phyloP scores from a whole-genome alignment of 2,329 filamentous ascomycete species.

The Aquanectria penicillioides region DNA sequence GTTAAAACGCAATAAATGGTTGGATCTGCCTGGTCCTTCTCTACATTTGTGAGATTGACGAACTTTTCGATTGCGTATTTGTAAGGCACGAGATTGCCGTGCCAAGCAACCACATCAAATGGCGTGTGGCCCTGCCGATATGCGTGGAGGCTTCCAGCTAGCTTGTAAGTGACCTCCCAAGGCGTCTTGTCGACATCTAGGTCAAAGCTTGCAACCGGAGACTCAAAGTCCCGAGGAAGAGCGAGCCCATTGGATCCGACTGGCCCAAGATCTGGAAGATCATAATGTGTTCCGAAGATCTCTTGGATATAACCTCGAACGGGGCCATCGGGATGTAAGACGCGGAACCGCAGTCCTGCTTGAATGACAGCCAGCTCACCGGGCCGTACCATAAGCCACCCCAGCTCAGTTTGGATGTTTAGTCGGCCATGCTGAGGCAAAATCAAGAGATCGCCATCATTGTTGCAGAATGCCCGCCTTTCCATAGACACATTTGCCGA shows the following conservation, averaged over 20 bases:
- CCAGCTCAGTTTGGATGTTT: slow-evolving; percentile 80
- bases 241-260: slow-evolving; percentile 78
- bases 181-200: slow-evolving; percentile 20
- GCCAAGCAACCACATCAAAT: slow-evolving; percentile 77
- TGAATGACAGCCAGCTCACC: slow-evolving; percentile 81
- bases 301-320: slow-evolving; percentile 78
- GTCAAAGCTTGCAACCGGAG: slow-evolving; percentile 73
- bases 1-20: slow-evolving; percentile 73
- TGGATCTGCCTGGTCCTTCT: slow-evolving; percentile 75
- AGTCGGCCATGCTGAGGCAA: slow-evolving; percentile 77
- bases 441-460: slow-evolving; percentile 78
- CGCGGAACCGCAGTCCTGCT: slow-evolving; percentile 75
- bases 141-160: slow-evolving; percentile 67
- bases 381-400: slow-evolving; percentile 74
- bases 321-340: slow-evolving; percentile 69
- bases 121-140: slow-evolving; percentile 71
- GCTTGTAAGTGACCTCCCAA: slow-evolving; percentile 70
- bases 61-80: no score
- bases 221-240: slow-evolving; percentile 78
- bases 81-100: slow-evolving; percentile 71
- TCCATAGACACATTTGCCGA: slow-evolving; percentile 55
- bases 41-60: no score
- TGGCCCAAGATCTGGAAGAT: slow-evolving; percentile 76
- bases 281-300: slow-evolving; percentile 75
- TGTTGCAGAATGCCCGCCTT: slow-evolving; percentile 52